These are phyloP conservation scores for Chalciporus piperatoides DNA, from an alignment of 1,284 basidiomycete genomes.

Conservation along the genomic window DNA sequence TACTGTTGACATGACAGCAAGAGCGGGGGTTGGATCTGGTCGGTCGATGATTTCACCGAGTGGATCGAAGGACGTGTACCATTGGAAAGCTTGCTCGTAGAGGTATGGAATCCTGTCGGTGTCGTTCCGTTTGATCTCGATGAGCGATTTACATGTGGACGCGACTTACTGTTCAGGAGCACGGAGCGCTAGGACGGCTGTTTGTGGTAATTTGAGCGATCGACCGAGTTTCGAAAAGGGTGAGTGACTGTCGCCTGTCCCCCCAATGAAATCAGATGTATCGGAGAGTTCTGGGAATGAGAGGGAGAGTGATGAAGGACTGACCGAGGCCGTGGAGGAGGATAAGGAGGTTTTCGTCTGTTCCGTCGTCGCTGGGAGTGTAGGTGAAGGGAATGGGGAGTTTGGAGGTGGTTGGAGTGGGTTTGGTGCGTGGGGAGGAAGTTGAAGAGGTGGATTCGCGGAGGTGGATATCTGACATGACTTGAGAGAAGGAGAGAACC, in stretches of 20 bases:
- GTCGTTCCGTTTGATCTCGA: constrained; percentile 2
- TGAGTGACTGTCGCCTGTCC: constrained; percentile 73
- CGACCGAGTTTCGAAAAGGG: constrained; percentile 75
- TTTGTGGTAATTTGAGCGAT: constrained; percentile 80
- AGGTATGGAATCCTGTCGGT: constrained; percentile 70
- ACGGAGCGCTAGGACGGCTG: constrained; percentile 75
- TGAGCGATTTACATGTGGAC: constrained; percentile 2
- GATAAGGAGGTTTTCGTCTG: constrained; percentile 83
- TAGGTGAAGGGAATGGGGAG: constrained; percentile 63
- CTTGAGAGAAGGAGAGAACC: too few species aligned
- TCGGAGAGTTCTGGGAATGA: background rate
- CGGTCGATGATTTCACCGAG: constrained; percentile 69
- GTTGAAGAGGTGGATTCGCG: constrained; percentile 9
- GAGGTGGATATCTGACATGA: constrained; percentile 27
- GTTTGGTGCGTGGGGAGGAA: constrained; percentile 44
- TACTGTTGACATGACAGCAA: constrained; percentile 53
- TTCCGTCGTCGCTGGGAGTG: constrained; percentile 68
- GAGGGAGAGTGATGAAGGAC: constrained; percentile 17
- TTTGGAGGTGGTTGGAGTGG: constrained; percentile 42
- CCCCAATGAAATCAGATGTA: too few species aligned
- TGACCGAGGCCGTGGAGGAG: constrained; percentile 85
- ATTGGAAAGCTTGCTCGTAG: constrained; percentile 78
- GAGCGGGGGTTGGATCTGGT: constrained; percentile 70
- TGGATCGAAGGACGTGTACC: constrained; percentile 82
- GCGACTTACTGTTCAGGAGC: constrained; percentile 68